Percentiles rank a stretch among this genome's conserved stretches.
Conservation (phyloP, 805 yeast genomes). For the Candida pini region DNA sequence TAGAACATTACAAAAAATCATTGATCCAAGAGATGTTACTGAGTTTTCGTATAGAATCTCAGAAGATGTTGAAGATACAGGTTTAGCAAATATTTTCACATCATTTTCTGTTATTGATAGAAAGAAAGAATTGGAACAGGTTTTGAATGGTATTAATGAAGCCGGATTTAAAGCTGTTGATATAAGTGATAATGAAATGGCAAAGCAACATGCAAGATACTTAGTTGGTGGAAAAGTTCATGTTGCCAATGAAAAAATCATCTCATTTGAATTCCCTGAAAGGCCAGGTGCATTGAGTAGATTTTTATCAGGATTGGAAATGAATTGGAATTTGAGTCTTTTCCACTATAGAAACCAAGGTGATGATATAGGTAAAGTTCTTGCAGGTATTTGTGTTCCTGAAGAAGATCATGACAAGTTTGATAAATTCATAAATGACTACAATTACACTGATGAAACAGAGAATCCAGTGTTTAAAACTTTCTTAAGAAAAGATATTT, state of each 20-base stretch:
- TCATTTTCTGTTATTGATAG: conserved; percentile 82
- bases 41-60: conserved; percentile 88
- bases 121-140: conserved; percentile 62
- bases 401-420: conserved; percentile 59
- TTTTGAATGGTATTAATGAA: conserved; percentile 51
- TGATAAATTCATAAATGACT: conserved; percentile 61
- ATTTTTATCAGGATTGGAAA: conserved; percentile 66
- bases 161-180: conserved; percentile 74
- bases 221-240: conserved; percentile 87
- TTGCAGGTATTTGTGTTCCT: conserved; percentile 88
- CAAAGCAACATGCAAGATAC: conserved; percentile 94
- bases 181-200: conserved; percentile 88
- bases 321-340: conserved; percentile 85
- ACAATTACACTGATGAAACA: conserved; percentile 74
- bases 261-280: conserved; percentile 93
- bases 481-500: conserved; percentile 40
- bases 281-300: conserved; percentile 89
- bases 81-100: conserved; percentile 73
- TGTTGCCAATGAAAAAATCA: conserved; percentile 69
- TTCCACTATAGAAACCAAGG: conserved; percentile 98
- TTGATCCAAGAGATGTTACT: conserved; percentile 86
- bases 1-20: conserved; percentile 63
- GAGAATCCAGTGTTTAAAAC: conserved; percentile 81
- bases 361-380: conserved; percentile 85
- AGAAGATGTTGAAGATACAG: conserved; percentile 32